Conservation (phyloP, 371 early-diverging fungal genomes). For the Mucor sp. region DNA sequence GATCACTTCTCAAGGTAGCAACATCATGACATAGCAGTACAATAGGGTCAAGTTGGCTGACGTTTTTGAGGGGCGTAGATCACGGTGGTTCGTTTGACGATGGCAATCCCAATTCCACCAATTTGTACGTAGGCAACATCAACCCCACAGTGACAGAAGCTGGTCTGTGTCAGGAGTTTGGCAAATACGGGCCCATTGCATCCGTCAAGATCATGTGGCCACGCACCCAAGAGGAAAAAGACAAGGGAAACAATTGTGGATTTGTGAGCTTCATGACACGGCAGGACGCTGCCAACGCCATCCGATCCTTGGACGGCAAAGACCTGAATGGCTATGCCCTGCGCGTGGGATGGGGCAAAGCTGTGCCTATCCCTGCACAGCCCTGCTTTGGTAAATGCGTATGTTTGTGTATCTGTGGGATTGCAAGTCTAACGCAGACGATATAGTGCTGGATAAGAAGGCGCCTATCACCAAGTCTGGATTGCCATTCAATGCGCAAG, state of each 20-base stretch:
- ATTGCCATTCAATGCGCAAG: slow-evolving; percentile 74
- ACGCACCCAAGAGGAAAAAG: slow-evolving; percentile 81
- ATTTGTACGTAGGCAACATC: slow-evolving; percentile 89
- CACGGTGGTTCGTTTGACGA: slow-evolving; percentile 70
- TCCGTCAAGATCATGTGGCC: slow-evolving; percentile 98
- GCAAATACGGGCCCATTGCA: slow-evolving; percentile 83
- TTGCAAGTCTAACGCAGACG: neutral
- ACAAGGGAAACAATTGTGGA: slow-evolving; percentile 79
- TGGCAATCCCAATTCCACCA: slow-evolving; percentile 83
- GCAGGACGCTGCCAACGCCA: slow-evolving; percentile 71
- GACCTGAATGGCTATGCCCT: slow-evolving; percentile 64
- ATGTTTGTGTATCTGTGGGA: neutral
- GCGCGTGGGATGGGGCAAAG: slow-evolving; percentile 90
- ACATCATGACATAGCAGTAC: neutral
- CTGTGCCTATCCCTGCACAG: slow-evolving; percentile 75
- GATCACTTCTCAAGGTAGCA: neutral
- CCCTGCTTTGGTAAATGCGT: slow-evolving; percentile 65
- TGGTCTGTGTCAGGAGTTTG: slow-evolving; percentile 76
- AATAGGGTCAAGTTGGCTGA: neutral
- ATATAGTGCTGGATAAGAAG: slow-evolving; percentile 40
- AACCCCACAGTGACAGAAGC: slow-evolving; percentile 51
- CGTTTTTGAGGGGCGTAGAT: neutral
- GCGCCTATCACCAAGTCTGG: slow-evolving; percentile 45
- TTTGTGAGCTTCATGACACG: slow-evolving; percentile 94
- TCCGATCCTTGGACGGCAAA: slow-evolving; percentile 75